A percentile compares a stretch with the other conserved stretches of the same genome.
These are phyloP conservation scores for Fraxinus pennsylvanica DNA, from an alignment of 257 asterid species.

Conservation along the genomic window DNA sequence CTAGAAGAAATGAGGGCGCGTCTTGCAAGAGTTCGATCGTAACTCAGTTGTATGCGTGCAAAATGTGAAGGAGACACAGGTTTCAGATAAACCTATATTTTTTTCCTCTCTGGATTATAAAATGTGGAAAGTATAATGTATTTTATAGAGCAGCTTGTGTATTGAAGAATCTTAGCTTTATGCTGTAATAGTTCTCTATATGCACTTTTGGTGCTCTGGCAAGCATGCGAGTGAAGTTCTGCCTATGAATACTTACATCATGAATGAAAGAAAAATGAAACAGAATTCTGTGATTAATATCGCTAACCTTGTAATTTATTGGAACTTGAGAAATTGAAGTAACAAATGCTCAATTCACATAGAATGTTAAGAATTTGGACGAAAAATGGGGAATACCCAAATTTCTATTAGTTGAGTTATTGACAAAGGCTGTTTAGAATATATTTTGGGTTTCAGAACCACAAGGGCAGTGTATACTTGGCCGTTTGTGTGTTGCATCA, in stretches of 20 bases:
- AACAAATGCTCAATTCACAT: neutral
- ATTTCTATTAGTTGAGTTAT: too few relatives aligned
- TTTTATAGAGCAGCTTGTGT: neutral
- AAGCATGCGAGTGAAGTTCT: neutral
- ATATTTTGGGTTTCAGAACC: too few relatives aligned
- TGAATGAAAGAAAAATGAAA: neutral
- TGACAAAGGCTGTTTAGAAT: too few relatives aligned
- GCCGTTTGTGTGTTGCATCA: too few relatives aligned
- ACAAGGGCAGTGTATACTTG: too few relatives aligned
- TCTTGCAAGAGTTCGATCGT: slow-evolving; percentile 84
- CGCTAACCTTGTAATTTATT: neutral
- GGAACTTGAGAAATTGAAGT: too few relatives aligned
- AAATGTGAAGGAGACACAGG: too few relatives aligned
- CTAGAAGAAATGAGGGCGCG: slow-evolving; percentile 94
- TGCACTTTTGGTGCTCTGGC: too few relatives aligned
- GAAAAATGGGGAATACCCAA: too few relatives aligned
- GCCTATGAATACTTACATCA: neutral
- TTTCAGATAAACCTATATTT: too few relatives aligned
- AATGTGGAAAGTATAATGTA: neutral
- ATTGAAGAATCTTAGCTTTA: neutral
- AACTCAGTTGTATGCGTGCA: neutral
- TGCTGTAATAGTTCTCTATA: neutral
- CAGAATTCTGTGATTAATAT: neutral
- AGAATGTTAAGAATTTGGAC: too few relatives aligned
- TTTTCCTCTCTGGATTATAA: neutral